Evolutionary conservation across 176 grass and related monocot genomes (phyloP).

Genomic region (Rhynchospora pubera): DNA sequence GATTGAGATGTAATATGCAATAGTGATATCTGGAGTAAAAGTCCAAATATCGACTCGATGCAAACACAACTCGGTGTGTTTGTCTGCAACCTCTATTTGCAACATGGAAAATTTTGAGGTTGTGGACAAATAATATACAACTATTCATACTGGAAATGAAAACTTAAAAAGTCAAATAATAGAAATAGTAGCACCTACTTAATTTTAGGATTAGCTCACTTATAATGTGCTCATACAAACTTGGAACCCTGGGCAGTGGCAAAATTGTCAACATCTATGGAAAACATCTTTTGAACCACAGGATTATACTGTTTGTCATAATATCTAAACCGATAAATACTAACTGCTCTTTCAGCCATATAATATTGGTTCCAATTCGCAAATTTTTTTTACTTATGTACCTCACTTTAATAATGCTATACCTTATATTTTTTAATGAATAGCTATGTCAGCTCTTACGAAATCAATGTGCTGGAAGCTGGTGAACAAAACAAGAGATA

Average conservation of each 20-base stretch:
- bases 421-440: constrained; percentile 3
- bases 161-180: too few species aligned
- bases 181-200: background rate
- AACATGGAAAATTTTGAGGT: background rate
- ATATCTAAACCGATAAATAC: background rate
- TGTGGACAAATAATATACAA: background rate
- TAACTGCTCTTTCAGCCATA: background rate
- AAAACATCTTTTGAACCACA: background rate
- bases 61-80: background rate
- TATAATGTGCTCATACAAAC: background rate
- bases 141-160: background rate
- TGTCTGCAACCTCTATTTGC: background rate
- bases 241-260: background rate
- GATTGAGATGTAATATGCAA: background rate
- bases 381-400: background rate
- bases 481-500: constrained; percentile 80
- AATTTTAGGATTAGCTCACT: background rate
- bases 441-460: constrained; percentile 81
- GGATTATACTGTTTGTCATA: background rate
- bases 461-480: constrained; percentile 98
- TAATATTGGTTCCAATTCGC: background rate
- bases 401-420: background rate
- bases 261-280: background rate
- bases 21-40: background rate
- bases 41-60: background rate